phyloP scores from a whole-genome alignment of 805 yeast species.

The Wilhelminamyces savonicus region DNA sequence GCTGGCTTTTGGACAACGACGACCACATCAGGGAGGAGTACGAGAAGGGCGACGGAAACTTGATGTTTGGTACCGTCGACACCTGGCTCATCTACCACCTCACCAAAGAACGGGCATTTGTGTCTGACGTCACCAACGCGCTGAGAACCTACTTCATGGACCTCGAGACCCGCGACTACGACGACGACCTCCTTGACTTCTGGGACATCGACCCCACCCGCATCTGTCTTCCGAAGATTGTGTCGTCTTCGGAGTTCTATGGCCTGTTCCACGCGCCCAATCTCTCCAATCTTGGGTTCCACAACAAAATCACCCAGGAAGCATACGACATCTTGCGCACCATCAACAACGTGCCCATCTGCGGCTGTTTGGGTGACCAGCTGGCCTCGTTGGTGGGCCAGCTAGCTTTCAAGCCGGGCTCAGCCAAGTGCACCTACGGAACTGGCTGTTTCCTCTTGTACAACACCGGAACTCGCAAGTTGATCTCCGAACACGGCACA shows the following conservation, averaged over 20 bases:
- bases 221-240: constrained; percentile 68
- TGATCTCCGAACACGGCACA: constrained; percentile 73
- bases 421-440: constrained; percentile 94
- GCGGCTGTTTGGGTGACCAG: constrained; percentile 93
- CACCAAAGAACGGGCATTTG: constrained; percentile 62
- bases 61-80: constrained; percentile 92
- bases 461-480: constrained; percentile 73
- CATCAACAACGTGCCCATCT: constrained; percentile 62
- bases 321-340: constrained; percentile 44
- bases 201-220: constrained; percentile 72
- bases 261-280: constrained; percentile 67
- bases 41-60: constrained; percentile 59
- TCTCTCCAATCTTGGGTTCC: constrained; percentile 44
- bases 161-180: constrained; percentile 68
- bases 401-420: constrained; percentile 74
- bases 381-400: constrained; percentile 92
- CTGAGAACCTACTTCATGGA: constrained; percentile 88
- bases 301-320: constrained; percentile 44
- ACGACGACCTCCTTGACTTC: constrained; percentile 63
- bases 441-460: constrained; percentile 90
- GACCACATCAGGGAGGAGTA: constrained; percentile 60
- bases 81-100: constrained; percentile 88
- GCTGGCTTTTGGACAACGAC: constrained; percentile 84
- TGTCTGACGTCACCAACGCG: constrained; percentile 88
- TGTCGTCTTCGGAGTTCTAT: constrained; percentile 70